Base-by-base conservation (phyloP, 768 basidiomycete genomes). In the Amanita rubescens region DNA sequence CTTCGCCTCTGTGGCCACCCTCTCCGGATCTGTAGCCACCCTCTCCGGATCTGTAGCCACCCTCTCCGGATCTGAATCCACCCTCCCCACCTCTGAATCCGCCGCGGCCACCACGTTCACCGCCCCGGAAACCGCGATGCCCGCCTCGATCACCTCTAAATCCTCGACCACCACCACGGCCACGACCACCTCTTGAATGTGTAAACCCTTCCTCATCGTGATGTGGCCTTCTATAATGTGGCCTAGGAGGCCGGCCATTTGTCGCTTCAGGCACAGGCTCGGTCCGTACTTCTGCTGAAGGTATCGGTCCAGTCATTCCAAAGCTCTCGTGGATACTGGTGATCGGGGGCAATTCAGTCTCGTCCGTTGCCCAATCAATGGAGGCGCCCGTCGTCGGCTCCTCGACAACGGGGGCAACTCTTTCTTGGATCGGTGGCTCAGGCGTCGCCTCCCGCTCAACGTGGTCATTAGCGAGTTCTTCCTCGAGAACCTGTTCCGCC, bases 291-390 rank as follows among this genome's bases (percentile, higher is more conserved):
- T 71, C 75, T 43, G 73, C 75, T 22, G 88, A 85, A 0, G 85
- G 86, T n/a, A 75, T 79, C 25, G 83, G 78, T 6, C 82, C 85
- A 37, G 89, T 87, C 11, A 82, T 80, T 5, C 84, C 85, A 61
- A 91, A 90, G 58, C 79, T 81, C 42, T 85, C 85, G 54, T 91
- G 88, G 24, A 91, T 74, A 45, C 78, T 78, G 5, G 82, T 82
- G 46, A 93, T 85, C 1, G 87, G 74, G n/a, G 90, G 90, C 14
- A 92, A 78, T 5, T 79, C 87, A 15, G 75, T 79, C 57, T 85
- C 85, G n/a, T 89, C 86, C 53, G 90, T 87, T 38, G 81, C 87
- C 90, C 90, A 92, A 66, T 92, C 85, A 53, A 92, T 75, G 24
- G 79, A 67, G 45, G 60, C 62, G 61, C 59, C 64, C 57, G 52